Evolutionary conservation across 805 yeast species (phyloP), one percentile per base, ranked within the genome.

Genomic region (Soucietia sequanensis): DNA sequence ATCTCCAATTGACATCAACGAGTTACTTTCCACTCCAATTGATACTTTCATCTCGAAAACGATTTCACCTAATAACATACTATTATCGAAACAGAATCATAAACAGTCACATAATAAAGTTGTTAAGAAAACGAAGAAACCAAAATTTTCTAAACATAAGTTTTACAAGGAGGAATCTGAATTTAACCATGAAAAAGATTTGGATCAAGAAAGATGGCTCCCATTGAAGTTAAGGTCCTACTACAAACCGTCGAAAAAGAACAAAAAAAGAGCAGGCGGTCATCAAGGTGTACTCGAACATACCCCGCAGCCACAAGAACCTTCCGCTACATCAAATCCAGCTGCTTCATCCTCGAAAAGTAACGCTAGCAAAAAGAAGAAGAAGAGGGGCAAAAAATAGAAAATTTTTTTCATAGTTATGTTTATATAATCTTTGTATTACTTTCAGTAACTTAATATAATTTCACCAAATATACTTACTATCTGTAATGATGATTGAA

Each of bases 181-280:
- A 27, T 35, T 58, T 10, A 38, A 27, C 13, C 17, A 18, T 8
- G 41, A 38, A 27, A 39, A 47, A 47, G 31, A 29, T 19, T 46
- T 76, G 43, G 61, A 80, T 60, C 31, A 52, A 44, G 97, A 90
- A 59, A 81, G 97, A 63, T 90, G 98, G 98, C 60, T 91, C 33
- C 95, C 96, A 15, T 49, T 84, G 72, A 84, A 80, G 54, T 95
- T 90, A 54, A 78, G 98, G 58, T 75, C 89, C 5, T 78, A 81
- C 48, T 89, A 84, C 64, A 86, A 79, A 58, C 86, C 95, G 10
- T 83, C 85, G 54, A 80, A 78, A 65, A 76, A 80, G 44, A 82
- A 78, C 26, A 61, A 55, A 38, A 56, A 55, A 40, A 50, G 39
- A 23, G 20, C 50, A 38, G 44, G 57, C 29, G 46, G 63, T 33